These are phyloP conservation scores for Nothophaeocryptopus gaeumannii DNA, from an alignment of 2,329 filamentous ascomycete species.

Conservation along the genomic window DNA sequence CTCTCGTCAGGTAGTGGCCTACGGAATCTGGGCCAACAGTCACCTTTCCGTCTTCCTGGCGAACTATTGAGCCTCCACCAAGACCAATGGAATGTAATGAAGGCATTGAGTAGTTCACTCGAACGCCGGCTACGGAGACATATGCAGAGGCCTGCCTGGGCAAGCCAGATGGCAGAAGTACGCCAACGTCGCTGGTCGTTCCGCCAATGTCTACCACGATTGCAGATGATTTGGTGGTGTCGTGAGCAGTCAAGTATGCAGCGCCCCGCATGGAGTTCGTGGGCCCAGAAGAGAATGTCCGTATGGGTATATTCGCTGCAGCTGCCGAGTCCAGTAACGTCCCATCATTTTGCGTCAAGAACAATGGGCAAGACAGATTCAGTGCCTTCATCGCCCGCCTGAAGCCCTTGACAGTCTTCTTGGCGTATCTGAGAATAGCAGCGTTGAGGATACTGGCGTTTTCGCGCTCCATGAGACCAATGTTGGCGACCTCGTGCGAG, in stretches of 20 bases:
- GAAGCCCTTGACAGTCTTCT: conserved; percentile 47
- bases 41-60: conserved; percentile 33
- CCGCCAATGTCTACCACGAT: conserved; percentile 66
- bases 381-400: conserved; percentile 47
- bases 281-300: conserved; percentile 52
- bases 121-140: conserved; percentile 59
- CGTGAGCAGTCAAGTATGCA: conserved; percentile 53
- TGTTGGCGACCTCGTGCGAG: conserved; percentile 51
- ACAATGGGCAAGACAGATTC: conserved; percentile 47
- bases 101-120: conserved; percentile 50
- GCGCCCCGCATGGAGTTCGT: conserved; percentile 56
- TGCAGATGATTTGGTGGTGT: conserved; percentile 31
- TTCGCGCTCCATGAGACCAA: conserved; percentile 51
- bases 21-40: conserved; percentile 58
- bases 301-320: conserved; percentile 49
- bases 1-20: conserved; percentile 49
- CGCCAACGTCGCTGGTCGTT: conserved; percentile 62
- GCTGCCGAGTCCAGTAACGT: conserved; percentile 48
- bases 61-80: conserved; percentile 53
- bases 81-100: conserved; percentile 54
- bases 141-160: conserved; percentile 61
- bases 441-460: conserved; percentile 53
- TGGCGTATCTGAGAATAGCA: conserved; percentile 47
- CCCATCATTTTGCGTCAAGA: conserved; percentile 54
- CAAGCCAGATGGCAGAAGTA: conserved; percentile 59